Evolutionary conservation across 148 eudicot genomes (phyloP), one percentile per base, ranked within the genome.

Genomic region (Agrostemma githago): DNA sequence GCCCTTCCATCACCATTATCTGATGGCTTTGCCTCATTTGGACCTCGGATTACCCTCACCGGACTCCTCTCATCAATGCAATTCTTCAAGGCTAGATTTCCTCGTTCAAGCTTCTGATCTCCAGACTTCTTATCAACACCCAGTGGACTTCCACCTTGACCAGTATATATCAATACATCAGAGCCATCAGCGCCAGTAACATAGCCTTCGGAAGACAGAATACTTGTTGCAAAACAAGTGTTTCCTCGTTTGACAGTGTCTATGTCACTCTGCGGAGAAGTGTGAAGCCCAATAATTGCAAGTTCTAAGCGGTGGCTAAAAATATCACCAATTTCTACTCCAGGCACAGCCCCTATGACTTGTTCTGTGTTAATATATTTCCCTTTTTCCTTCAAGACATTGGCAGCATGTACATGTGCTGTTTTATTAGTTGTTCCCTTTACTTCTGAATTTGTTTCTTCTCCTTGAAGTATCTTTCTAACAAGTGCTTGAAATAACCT

Each of bases 251-350:
- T 89, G 64, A 85, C 61, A 64, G 60, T 84, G 82, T 90, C 96
- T 80, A 93, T 93, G 76, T 96, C 98, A 70, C 78, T 88, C 74
- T 90, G 93, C 72, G 68, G 80, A 5, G 73, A 87, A 44, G 88
- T 83, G 77, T 93, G 98, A 81, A 93, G 80, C 26, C 96, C 98
- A 60, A 93, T 80, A 79, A 93, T 84, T 62, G 85, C 83, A 42
- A 93, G 96, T 76, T 93, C 96, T n/a, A 88, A 86, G 54, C 96
- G 87, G 60, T 84, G 90, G 51, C 86, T 87, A 70, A 93, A 93
- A 82, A 89, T 85, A 37, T 93, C 96, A 11, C 98, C 98, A 21
- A 93, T 89, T 83, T 90, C 92, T 67, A 93, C 87, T 67, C 96
- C 98, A 2, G 98, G 94, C 26, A 93, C 89, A 71, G 79, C 54